Conservation (phyloP, 306 rosid genomes). For the Gastrolobium bilobum region DNA sequence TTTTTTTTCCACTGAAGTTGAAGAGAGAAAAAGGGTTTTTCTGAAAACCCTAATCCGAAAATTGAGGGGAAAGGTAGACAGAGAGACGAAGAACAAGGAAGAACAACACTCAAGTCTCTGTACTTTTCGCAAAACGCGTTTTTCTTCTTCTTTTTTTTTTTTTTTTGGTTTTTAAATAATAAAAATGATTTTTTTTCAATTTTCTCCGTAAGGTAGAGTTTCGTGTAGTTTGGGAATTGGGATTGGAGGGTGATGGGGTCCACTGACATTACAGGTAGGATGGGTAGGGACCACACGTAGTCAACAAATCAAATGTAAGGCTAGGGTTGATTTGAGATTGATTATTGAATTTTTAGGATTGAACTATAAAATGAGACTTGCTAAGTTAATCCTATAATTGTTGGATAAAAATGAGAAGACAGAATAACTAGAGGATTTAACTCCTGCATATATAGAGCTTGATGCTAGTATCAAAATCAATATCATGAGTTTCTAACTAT, state of each 20-base stretch:
- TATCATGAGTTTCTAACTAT: too few species aligned
- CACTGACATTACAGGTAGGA: constrained; percentile 32
- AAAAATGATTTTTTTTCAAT: neutral
- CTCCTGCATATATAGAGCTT: too few species aligned
- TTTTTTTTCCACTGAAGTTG: constrained; percentile 19
- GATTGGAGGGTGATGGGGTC: constrained; percentile 50
- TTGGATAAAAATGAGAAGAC: too few species aligned
- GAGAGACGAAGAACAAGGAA: constrained; percentile 30
- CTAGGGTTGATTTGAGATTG: too few species aligned
- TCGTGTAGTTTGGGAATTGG: constrained; percentile 45
- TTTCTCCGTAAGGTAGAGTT: neutral
- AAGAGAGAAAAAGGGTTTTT: constrained; percentile 55
- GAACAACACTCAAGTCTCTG: constrained; percentile 60
- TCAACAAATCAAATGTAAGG: neutral
- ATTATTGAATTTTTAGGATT: too few species aligned
- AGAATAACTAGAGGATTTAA: too few species aligned
- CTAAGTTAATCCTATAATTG: too few species aligned
- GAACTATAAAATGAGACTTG: too few species aligned
- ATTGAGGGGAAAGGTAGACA: constrained; percentile 10
- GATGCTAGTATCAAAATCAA: too few species aligned
- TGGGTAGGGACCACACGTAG: constrained; percentile 45
- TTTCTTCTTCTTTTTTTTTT: constrained; percentile 37
- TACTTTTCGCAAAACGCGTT: constrained; percentile 72
- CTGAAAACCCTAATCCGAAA: constrained; percentile 76
- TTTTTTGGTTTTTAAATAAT: neutral